A percentile compares a stretch with the other conserved stretches of the same genome.
phyloP scores from a whole-genome alignment of 805 yeast species.

The Hanseniaspora hatyaiensis region DNA sequence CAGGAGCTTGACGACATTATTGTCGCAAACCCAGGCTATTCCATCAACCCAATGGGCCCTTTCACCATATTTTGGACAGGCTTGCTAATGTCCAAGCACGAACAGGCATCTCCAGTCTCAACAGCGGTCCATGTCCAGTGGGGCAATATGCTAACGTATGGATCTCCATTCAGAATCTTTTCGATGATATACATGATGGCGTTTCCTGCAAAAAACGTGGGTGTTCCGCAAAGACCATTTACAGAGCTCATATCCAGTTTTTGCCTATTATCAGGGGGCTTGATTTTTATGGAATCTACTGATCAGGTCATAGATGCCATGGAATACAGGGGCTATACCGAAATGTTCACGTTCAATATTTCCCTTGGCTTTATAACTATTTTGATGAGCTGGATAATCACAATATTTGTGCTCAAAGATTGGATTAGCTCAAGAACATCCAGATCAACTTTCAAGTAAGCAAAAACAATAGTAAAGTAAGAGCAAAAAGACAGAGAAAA shows the following conservation, averaged over 20 bases:
- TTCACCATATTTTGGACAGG: conserved; percentile 96
- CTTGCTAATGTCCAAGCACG: conserved; percentile 84
- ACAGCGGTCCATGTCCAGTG: conserved; percentile 80
- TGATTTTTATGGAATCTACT: conserved; percentile 83
- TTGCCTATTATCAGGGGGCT: conserved; percentile 75
- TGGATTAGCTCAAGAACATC: conserved; percentile 26
- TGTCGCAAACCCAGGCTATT: conserved; percentile 56
- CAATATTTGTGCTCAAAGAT: conserved; percentile 50
- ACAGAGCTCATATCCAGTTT: conserved; percentile 76
- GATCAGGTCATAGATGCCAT: conserved; percentile 73
- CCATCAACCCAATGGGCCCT: conserved; percentile 91
- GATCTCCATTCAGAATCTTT: conserved; percentile 60
- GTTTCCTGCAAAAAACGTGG: conserved; percentile 25
- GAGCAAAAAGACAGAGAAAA: not conserved
- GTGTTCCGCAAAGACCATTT: conserved; percentile 47
- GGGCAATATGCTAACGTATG: conserved; percentile 79
- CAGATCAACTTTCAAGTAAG: not conserved
- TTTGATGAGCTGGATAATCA: conserved; percentile 81
- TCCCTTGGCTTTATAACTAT: conserved; percentile 68
- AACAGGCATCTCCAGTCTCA: conserved; percentile 67
- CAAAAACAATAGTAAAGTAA: not conserved
- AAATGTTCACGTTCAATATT: conserved; percentile 84
- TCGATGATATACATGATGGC: conserved; percentile 43
- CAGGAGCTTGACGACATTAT: conserved; percentile 18
- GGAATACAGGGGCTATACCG: conserved; percentile 69